Evolutionary conservation across 2,329 filamentous ascomycete genomes (phyloP).

Genomic region (Verticillium nonalfalfae): DNA sequence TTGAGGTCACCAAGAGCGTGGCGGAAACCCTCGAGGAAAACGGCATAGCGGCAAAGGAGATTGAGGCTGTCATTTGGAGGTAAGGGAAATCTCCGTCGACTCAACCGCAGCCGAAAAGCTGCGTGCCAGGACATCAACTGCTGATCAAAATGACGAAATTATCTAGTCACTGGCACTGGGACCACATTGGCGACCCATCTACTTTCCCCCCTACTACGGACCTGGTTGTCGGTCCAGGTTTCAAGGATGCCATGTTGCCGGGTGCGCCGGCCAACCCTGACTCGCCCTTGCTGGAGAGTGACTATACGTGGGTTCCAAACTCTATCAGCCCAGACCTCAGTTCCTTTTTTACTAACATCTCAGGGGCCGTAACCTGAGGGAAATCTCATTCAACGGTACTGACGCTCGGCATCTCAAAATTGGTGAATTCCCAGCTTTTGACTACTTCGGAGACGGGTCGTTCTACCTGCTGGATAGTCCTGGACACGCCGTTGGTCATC

Average conservation of each 20-base stretch:
- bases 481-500: slow-evolving; percentile 32
- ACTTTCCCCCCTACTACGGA: slow-evolving; percentile 37
- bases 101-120: too few relatives aligned
- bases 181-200: slow-evolving; percentile 45
- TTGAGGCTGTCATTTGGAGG: slow-evolving; percentile 11
- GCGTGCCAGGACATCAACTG: too few relatives aligned
- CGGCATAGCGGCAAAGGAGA: slow-evolving; percentile 1
- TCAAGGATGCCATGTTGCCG: slow-evolving; percentile 36
- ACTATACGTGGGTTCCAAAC: slow-evolving; percentile 16
- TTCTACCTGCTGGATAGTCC: slow-evolving; percentile 34
- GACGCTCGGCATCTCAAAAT: slow-evolving; percentile 18
- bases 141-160: not conserved
- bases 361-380: slow-evolving; percentile 17
- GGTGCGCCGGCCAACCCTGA: slow-evolving; percentile 34
- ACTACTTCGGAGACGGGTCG: slow-evolving; percentile 34
- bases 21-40: slow-evolving; percentile 14
- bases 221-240: slow-evolving; percentile 46
- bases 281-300: slow-evolving; percentile 23
- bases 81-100: not conserved
- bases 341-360: too few relatives aligned
- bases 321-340: not conserved
- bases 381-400: slow-evolving; percentile 18
- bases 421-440: slow-evolving; percentile 27
- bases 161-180: slow-evolving; percentile 40
- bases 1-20: slow-evolving; percentile 17